phyloP scores from a whole-genome alignment of 2,329 filamentous ascomycete genomes.

The Monilinia laxa region DNA sequence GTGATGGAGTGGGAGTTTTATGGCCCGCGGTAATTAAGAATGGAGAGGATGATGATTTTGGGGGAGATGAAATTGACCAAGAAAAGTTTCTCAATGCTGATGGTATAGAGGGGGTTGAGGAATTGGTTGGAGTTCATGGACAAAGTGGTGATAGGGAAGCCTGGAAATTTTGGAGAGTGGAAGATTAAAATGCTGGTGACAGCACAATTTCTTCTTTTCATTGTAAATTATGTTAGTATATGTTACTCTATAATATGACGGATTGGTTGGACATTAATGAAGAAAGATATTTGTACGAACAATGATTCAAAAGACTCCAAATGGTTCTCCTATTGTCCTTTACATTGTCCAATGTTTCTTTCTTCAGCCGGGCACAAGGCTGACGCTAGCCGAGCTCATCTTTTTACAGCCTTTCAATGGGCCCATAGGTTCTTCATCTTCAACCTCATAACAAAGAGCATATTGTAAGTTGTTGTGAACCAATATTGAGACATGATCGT shows the following conservation, averaged over 20 bases:
- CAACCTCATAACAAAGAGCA: conserved; percentile 6
- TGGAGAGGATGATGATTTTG: conserved; percentile 72
- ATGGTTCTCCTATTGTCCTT: conserved; percentile 8
- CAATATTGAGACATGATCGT: too few relatives aligned
- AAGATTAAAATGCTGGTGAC: conserved; percentile 41
- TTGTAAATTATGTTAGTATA: conserved; percentile 19
- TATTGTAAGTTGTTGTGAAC: not conserved
- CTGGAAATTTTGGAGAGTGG: conserved; percentile 83
- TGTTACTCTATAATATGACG: conserved; percentile 11
- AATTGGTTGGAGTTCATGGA: conserved; percentile 76
- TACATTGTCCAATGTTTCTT: conserved; percentile 20
- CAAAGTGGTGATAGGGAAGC: conserved; percentile 68
- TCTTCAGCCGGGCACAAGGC: conserved; percentile 22
- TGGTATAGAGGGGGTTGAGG: conserved; percentile 81
- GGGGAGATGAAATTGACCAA: conserved; percentile 89
- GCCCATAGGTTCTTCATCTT: conserved; percentile 2
- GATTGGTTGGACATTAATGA: conserved; percentile 4
- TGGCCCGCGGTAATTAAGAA: conserved; percentile 91
- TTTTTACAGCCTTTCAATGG: conserved; percentile 9
- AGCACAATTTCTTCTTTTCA: conserved; percentile 20
- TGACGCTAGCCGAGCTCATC: conserved; percentile 21
- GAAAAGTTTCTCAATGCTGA: conserved; percentile 84
- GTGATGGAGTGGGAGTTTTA: conserved; percentile 89
- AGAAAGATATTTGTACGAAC: not conserved
- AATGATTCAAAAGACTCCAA: not conserved